Evolutionary conservation across 306 rosid species (phyloP), one percentile per base, ranked within the genome.

Genomic region (Fragaria ananassa): DNA sequence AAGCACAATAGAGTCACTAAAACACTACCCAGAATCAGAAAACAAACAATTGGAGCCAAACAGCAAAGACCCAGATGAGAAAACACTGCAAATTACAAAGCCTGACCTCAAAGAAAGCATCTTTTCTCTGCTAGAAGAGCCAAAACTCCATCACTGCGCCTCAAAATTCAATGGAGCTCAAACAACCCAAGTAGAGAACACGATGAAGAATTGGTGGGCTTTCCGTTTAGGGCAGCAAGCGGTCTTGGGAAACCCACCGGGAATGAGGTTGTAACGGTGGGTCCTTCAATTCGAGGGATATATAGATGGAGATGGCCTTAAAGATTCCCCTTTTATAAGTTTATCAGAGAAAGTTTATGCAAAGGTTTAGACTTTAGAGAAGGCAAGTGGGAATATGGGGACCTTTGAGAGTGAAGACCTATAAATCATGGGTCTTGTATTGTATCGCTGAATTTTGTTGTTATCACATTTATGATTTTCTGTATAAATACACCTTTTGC

Each of bases 31-130:
- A 74, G 77, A 44, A 50, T 41, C 51, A 49, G 14, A 7, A 78
- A 68, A 70, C 5, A 10, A 10, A 39, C 68, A 47, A 65, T 29
- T 7, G 70, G 39, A 41, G 37, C 35, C 19, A 77, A 50, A 51
- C 23, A 8, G 72, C 46, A 61, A 66, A 78, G 41, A 61, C 83
- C 83, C 84, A 86, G 31, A 29, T 50, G 41, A 75, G 13, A 1
- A 68, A 78, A 42, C 8, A 13, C 65, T 68, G 6, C 12, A 45
- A 42, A 80, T 50, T 23, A 35, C 50, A 44, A 77, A 80, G 25
- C 78, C 86, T 79, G 62, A 94, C 98, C 98, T 90, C 65, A 92
- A 67, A 73, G 88, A 87, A 71, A 87, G 74, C 98, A 94, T 93
- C 58, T 84, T 81, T 84, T 79, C 79, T 85, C 49, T 44, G 85